Percentiles rank a stretch among this genome's conserved stretches.
Conservation (phyloP, 2,329 filamentous ascomycete genomes). For the Aspergillus persii region DNA sequence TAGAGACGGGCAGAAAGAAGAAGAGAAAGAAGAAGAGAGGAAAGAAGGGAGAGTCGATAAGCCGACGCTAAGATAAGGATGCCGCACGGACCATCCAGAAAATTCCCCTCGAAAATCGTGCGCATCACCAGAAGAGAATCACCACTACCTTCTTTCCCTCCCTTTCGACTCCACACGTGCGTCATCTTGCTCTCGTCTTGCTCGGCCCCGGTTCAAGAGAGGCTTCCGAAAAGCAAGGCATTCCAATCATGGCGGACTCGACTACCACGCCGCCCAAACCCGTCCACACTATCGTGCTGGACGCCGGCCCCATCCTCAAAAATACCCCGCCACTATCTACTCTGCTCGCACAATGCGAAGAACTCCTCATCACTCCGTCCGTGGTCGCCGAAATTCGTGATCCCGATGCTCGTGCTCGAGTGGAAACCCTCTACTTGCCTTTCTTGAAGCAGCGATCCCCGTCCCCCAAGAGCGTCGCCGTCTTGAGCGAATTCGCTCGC, state of each 20-base stretch:
- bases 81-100: conserved; percentile 38
- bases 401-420: conserved; percentile 71
- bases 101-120: conserved; percentile 6
- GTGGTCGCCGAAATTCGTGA: conserved; percentile 88
- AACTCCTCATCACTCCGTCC: conserved; percentile 77
- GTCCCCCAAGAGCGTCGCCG: conserved; percentile 70
- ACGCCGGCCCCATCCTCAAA: conserved; percentile 89
- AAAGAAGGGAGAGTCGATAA: neutral
- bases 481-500: conserved; percentile 80
- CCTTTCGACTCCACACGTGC: neutral
- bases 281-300: conserved; percentile 80
- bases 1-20: too few relatives aligned
- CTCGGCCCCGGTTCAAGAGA: neutral
- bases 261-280: conserved; percentile 53
- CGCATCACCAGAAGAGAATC: neutral
- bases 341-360: conserved; percentile 72
- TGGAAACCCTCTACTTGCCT: conserved; percentile 80
- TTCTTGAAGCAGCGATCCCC: conserved; percentile 79
- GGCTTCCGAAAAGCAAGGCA: neutral
- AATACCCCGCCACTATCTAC: conserved; percentile 85
- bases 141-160: neutral
- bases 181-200: neutral
- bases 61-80: conserved; percentile 38
- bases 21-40: too few relatives aligned
- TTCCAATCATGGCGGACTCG: conserved; percentile 23